Base-by-base conservation (phyloP, 768 basidiomycete species). In the Mycena latifolia region DNA sequence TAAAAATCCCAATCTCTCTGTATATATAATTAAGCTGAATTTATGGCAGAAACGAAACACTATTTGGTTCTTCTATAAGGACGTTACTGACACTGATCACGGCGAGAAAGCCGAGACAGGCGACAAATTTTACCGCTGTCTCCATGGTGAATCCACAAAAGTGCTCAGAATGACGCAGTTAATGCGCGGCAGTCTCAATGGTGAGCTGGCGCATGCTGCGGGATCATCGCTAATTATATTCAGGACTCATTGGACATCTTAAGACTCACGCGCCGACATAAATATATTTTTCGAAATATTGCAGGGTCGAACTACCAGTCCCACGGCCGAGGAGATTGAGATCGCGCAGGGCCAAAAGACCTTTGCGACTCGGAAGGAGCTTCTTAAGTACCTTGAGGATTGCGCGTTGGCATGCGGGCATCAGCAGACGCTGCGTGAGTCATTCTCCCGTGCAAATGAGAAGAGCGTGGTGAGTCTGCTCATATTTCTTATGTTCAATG, bases 211-310 rank as follows among this genome's bases (percentile, higher is more conserved):
- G 11, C n/a, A 33, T 33, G 31, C 6, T 33, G 6, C 31, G 5
- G 31, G 6, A 33, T 33, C 31, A n/a, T 11, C 31, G 11, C 31
- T 33, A 33, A 33, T 11, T 5, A 33, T 33, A 9, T 37, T 25
- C 47, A 46, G 47, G 48, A 15, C 46, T 53, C 25, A 55, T 31
- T n/a, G 27, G 25, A 15, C 55, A 66, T 39, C 55, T 67, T 20
- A 48, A 67, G 33, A 2, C 31, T 2, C n/a, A 47, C 17, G 57
- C 57, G 4, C 28, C 8, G 47, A 48, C 22, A 60, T 60, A 25
- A 14, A 50, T 22, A 15, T 5, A 25, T 39, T 60, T 5, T 60
- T 18, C 28, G 58, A 60, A 22, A 51, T 60, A 8, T 41, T 51
- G 58, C 25, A 51, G 47, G 8, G 4, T 11, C 47, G 58, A 9